Conservation (phyloP, 441 rosid species). For the Croton laevigatus region DNA sequence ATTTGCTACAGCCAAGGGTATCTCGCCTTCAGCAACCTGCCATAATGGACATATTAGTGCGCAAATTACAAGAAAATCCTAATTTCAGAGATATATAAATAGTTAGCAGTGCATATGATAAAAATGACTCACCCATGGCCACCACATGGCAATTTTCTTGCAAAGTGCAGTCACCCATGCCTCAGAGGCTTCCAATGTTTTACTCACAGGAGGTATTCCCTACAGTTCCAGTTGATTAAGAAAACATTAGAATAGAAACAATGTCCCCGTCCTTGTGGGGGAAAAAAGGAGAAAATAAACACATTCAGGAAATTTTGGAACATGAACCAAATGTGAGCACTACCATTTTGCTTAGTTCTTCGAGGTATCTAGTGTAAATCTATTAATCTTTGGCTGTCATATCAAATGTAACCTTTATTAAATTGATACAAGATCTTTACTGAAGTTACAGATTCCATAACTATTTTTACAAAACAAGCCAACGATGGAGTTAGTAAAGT, state of each 20-base stretch:
- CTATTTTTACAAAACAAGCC: not conserved
- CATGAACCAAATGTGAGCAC: not conserved
- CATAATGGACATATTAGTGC: constrained; percentile 9
- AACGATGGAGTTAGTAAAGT: not conserved
- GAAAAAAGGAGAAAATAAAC: not conserved
- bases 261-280: not conserved
- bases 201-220: constrained; percentile 78
- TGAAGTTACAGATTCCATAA: not conserved
- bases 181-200: constrained; percentile 45
- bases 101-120: constrained; percentile 11
- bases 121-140: constrained; percentile 66
- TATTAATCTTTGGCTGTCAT: not conserved
- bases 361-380: not conserved
- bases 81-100: not conserved
- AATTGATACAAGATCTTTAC: not conserved
- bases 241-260: not conserved
- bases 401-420: not conserved
- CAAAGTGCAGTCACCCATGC: constrained; percentile 77
- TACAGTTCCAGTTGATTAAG: constrained; percentile 21
- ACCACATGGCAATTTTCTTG: constrained; percentile 69
- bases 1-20: constrained; percentile 50
- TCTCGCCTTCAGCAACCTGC: constrained; percentile 80
- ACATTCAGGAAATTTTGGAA: not conserved
- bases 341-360: not conserved
- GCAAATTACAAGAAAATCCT: constrained; percentile 9